phyloP scores from a whole-genome alignment of 805 yeast genomes.

The Spathaspora girioi region DNA sequence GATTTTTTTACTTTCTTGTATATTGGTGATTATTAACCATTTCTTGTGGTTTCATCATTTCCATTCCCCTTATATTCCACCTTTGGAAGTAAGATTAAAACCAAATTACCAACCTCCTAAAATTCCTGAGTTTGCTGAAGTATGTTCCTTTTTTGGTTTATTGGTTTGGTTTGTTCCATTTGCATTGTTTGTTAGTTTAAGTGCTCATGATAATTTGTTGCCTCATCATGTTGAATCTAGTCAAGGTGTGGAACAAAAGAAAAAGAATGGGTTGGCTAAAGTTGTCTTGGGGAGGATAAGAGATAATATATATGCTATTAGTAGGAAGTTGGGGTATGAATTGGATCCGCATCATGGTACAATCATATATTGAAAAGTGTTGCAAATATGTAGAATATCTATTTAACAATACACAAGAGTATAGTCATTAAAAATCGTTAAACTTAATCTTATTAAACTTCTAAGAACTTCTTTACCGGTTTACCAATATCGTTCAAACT shows the following conservation, averaged over 20 bases:
- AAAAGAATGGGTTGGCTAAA: constrained; percentile 60
- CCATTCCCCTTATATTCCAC: constrained; percentile 67
- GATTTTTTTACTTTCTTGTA: constrained; percentile 65
- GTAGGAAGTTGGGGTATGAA: constrained; percentile 63
- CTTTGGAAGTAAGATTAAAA: constrained; percentile 55
- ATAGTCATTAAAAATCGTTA: background rate
- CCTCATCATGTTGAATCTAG: constrained; percentile 50
- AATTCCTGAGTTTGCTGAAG: constrained; percentile 80
- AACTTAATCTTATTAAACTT: background rate
- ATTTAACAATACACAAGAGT: background rate
- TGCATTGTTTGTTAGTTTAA: constrained; percentile 82
- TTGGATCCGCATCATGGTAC: constrained; percentile 53
- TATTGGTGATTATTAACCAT: constrained; percentile 75
- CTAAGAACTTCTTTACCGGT: constrained; percentile 63
- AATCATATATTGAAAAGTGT: constrained; percentile 34
- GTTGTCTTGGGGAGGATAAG: constrained; percentile 54
- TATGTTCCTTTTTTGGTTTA: constrained; percentile 92
- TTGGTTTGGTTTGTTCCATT: constrained; percentile 95
- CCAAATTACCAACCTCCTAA: constrained; percentile 60
- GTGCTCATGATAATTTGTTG: constrained; percentile 85
- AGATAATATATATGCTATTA: constrained; percentile 40
- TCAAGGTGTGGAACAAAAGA: constrained; percentile 24
- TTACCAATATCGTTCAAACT: constrained; percentile 78
- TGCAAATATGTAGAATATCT: background rate
- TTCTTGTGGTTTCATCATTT: constrained; percentile 88